Conservation (phyloP, 2,329 filamentous ascomycete species). For the Fusarium coffeatum region DNA sequence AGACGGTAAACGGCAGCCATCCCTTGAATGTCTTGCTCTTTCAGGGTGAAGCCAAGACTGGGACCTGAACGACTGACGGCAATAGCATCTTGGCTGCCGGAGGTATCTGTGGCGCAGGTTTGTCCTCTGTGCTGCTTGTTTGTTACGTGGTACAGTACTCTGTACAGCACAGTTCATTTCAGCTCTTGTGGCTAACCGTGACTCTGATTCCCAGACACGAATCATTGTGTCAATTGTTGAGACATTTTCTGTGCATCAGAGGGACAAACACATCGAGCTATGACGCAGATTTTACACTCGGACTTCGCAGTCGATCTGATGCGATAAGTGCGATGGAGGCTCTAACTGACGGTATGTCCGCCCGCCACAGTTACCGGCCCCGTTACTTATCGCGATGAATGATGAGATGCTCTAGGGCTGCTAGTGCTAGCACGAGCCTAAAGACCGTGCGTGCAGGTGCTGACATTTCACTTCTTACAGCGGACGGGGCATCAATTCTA, state of each 20-base stretch:
- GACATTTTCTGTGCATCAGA: conserved; percentile 4
- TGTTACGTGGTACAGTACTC: neutral
- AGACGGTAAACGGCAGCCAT: conserved; percentile 39
- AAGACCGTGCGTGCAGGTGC: conserved; percentile 7
- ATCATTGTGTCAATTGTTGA: neutral
- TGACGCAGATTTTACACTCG: conserved; percentile 19
- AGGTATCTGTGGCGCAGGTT: conserved; percentile 16
- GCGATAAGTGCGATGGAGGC: conserved; percentile 15
- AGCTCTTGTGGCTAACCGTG: conserved; percentile 5
- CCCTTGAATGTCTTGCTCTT: conserved; percentile 10
- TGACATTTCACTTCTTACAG: neutral
- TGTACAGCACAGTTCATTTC: neutral
- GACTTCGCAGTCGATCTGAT: neutral
- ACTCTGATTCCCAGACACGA: neutral
- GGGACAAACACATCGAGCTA: neutral
- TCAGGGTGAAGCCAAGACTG: conserved; percentile 22
- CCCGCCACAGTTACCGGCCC: conserved; percentile 27
- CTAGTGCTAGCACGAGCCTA: conserved; percentile 34
- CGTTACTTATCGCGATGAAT: conserved; percentile 23
- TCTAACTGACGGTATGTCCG: conserved; percentile 14
- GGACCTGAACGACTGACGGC: conserved; percentile 26
- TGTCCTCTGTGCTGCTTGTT: neutral
- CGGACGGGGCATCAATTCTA: neutral
- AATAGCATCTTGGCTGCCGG: conserved; percentile 23
- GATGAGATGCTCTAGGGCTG: conserved; percentile 30